These are phyloP conservation scores for Citrus australasica DNA, from an alignment of 345 rosid genomes.

Conservation along the genomic window DNA sequence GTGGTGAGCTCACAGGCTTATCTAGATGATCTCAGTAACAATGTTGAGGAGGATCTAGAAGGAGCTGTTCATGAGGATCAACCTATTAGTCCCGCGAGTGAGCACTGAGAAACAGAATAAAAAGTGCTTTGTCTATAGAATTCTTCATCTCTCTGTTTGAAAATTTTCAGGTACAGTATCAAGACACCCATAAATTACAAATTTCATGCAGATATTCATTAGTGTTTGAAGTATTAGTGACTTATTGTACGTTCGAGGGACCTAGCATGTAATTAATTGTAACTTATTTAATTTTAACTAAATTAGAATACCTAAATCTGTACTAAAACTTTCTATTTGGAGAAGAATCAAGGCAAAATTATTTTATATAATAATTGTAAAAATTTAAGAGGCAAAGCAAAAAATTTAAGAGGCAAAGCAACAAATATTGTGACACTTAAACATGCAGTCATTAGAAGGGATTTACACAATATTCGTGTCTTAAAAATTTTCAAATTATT, in stretches of 20 bases:
- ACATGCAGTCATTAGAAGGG: not conserved
- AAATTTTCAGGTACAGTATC: not conserved
- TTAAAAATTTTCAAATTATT: not conserved
- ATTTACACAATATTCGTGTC: not conserved
- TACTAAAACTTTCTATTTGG: not conserved
- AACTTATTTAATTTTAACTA: not conserved
- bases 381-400: not conserved
- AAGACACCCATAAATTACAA: not conserved
- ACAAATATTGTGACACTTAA: not conserved
- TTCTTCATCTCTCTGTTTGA: not conserved
- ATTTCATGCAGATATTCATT: not conserved
- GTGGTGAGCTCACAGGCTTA: constrained; percentile 88
- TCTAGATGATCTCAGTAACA: constrained; percentile 33
- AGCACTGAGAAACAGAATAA: constrained; percentile 21
- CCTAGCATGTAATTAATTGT: not conserved
- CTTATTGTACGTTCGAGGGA: not conserved
- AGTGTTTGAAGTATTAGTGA: not conserved
- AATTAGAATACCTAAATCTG: not conserved
- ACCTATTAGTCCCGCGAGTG: constrained; percentile 20
- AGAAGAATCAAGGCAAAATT: not conserved
- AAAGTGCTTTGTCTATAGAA: not conserved
- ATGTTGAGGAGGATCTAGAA: constrained; percentile 34
- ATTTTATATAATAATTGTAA: not conserved
- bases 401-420: not conserved
- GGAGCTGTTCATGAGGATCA: constrained; percentile 28